These are phyloP conservation scores for Exophiala alcalophila DNA, from an alignment of 2,329 filamentous ascomycete genomes.

Conservation along the genomic window DNA sequence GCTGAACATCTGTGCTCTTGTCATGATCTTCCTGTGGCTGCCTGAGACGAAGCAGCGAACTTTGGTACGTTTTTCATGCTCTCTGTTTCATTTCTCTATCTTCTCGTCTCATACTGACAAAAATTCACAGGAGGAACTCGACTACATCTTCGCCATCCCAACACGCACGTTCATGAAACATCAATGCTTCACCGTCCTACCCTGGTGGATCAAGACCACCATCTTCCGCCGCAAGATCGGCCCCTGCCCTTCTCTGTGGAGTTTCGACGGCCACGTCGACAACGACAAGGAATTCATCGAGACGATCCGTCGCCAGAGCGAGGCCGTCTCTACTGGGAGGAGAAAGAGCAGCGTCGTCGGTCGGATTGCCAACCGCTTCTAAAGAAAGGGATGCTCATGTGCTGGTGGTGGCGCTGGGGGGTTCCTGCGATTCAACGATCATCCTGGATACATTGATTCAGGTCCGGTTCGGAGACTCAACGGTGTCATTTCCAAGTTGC, in stretches of 20 bases:
- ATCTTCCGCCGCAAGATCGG: conserved; percentile 50
- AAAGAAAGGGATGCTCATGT: too few relatives aligned
- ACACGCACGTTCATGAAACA: conserved; percentile 54
- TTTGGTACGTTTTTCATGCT: conserved; percentile 16
- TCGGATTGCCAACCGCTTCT: conserved; percentile 22
- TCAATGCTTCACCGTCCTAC: conserved; percentile 53
- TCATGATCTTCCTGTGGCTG: conserved; percentile 58
- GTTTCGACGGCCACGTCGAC: conserved; percentile 37
- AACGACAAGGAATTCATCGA: conserved; percentile 28
- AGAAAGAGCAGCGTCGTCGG: conserved; percentile 23
- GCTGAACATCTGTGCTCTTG: conserved; percentile 55
- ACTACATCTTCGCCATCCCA: conserved; percentile 52
- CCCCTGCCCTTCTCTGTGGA: conserved; percentile 50
- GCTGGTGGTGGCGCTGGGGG: too few relatives aligned
- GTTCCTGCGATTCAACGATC: too few relatives aligned
- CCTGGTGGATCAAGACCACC: conserved; percentile 59
- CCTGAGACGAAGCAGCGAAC: conserved; percentile 53
- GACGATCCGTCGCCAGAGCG: conserved; percentile 27
- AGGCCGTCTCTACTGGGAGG: conserved; percentile 14
- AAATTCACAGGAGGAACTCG: conserved; percentile 52
- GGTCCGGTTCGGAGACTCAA: too few relatives aligned
- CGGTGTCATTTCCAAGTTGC: too few relatives aligned
- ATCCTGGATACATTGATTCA: too few relatives aligned
- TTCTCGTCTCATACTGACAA: too few relatives aligned
- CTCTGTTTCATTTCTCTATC: too few relatives aligned